These are phyloP conservation scores for Seminavis robusta DNA, from an alignment of 108 stramenopile species.

Conservation along the genomic window DNA sequence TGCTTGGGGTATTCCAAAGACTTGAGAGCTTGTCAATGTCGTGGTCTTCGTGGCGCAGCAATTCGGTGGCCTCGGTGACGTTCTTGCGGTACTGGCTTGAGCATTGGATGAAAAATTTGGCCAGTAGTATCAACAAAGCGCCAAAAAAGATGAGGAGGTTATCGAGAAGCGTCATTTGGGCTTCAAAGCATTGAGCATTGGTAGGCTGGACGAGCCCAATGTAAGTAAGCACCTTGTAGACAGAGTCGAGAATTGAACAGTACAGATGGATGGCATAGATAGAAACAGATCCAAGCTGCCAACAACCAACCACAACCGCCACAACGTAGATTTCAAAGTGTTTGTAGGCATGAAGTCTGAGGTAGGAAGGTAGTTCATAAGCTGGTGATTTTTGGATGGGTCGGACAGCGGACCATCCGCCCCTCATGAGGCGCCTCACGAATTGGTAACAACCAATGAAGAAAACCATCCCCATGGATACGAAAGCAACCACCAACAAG, in stretches of 20 bases:
- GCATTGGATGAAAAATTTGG: constrained; percentile 25
- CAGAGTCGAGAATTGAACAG: constrained; percentile 30
- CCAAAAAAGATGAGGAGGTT: constrained; percentile 23
- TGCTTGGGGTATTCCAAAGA: too few species aligned
- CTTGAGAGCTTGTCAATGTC: neutral
- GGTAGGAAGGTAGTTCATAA: constrained; percentile 26
- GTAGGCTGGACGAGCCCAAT: constrained; percentile 28
- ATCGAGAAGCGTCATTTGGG: constrained; percentile 24
- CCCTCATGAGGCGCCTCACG: constrained; percentile 9
- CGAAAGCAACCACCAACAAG: constrained; percentile 17
- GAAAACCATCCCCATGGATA: constrained; percentile 17
- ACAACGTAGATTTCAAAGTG: constrained; percentile 76
- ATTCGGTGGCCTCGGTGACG: neutral
- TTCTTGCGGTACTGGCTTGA: constrained; percentile 35
- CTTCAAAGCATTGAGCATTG: constrained; percentile 24
- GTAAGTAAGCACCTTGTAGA: constrained; percentile 19
- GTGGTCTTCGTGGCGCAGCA: neutral
- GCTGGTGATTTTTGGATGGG: constrained; percentile 23
- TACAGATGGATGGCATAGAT: constrained; percentile 61
- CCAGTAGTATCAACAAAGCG: constrained; percentile 28
- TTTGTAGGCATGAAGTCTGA: constrained; percentile 54
- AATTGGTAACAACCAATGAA: constrained; percentile 20
- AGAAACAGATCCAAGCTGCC: constrained; percentile 66
- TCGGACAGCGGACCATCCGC: neutral
- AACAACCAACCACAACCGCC: constrained; percentile 55